Base-by-base conservation (phyloP, 1,139 yeast species). In the Arxiozyma heterogenica region DNA sequence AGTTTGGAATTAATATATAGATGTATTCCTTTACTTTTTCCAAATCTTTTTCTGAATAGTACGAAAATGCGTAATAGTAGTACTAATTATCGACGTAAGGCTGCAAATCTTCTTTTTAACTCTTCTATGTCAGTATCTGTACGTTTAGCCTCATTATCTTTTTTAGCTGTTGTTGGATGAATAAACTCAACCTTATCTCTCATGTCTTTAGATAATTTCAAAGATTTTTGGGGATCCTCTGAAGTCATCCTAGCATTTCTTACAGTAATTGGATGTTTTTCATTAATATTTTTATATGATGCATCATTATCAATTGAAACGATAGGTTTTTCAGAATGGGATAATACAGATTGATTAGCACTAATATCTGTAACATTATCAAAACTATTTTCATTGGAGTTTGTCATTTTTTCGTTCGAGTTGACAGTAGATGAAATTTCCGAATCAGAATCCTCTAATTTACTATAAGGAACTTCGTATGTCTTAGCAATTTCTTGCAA, bases 401-500 rank as follows among this genome's bases (percentile, higher is more conserved):
- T 66, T 41, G 62, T 64, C 54, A 62, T 69, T 1, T 64, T 67
- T n/a, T 61, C 67, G 34, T 66, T 69, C 8, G 43, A 41, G n/a
- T 34, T 15, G 4, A n/a, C 15, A 41, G 20, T 18, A 15, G 38
- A 25, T 8, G 47, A 25, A 64, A 61, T 64, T 3, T 64, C 67
- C n/a, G 61, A 69, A 15, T 64, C 71, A 17, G 70, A 74, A n/a
- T 68, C 75, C 2, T 67, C 69, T 54, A 83, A 66, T 23, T 81
- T 84, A 49, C 87, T 81, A 64, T 81, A 88, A 0, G 91, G 88
- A 1, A 84, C 94, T 46, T 77, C 78, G 65, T 90, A 90, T 0
- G 95, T 87, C 56, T 76, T 75, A 0, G 96, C 95, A 57, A 90
- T 89, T 64, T 90, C 97, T 55, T 80, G 74, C 58, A 90, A 72